Evolutionary conservation across 805 yeast genomes (phyloP).

Genomic region (Komagataella mondaviorum): DNA sequence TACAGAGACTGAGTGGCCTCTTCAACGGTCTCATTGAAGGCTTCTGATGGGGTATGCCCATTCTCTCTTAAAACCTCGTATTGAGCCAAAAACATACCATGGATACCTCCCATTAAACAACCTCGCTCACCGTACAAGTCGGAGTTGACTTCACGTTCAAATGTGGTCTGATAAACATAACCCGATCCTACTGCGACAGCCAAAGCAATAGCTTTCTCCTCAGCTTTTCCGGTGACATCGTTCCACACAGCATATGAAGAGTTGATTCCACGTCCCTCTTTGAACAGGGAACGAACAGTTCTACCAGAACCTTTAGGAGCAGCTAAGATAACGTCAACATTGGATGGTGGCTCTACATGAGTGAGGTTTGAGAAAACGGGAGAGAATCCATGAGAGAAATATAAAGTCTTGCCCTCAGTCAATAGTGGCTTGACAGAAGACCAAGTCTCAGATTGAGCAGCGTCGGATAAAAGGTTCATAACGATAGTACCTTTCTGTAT

Average conservation of each 20-base stretch:
- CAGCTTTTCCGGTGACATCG: conserved; percentile 97
- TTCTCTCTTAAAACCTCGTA: conserved; percentile 99
- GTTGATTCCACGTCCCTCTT: conserved; percentile 99
- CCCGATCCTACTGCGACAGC: conserved; percentile 99
- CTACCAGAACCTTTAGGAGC: conserved; percentile 99
- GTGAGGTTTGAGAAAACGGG: conserved; percentile 98
- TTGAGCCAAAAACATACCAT: conserved; percentile 99
- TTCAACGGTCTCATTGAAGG: conserved; percentile 99
- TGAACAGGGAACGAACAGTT: conserved; percentile 97
- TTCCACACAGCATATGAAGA: conserved; percentile 99
- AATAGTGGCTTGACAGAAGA: conserved; percentile 69
- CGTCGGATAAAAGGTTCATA: conserved; percentile 97
- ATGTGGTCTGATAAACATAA: conserved; percentile 98
- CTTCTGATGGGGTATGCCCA: conserved; percentile 99
- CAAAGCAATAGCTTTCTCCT: conserved; percentile 96
- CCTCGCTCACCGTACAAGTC: conserved; percentile 99
- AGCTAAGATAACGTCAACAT: conserved; percentile 93
- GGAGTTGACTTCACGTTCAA: conserved; percentile 98
- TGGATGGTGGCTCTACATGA: conserved; percentile 87
- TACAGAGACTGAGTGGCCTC: conserved; percentile 99
- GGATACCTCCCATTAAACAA: conserved; percentile 99
- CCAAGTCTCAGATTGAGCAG: conserved; percentile 99
- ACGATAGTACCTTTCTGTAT: conserved; percentile 81
- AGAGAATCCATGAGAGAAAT: conserved; percentile 99
- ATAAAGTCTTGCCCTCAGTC: conserved; percentile 94